Evolutionary conservation across 73 alveolate genomes (phyloP), one percentile per base, ranked within the genome.

Genomic region (Blepharisma japonicum): DNA sequence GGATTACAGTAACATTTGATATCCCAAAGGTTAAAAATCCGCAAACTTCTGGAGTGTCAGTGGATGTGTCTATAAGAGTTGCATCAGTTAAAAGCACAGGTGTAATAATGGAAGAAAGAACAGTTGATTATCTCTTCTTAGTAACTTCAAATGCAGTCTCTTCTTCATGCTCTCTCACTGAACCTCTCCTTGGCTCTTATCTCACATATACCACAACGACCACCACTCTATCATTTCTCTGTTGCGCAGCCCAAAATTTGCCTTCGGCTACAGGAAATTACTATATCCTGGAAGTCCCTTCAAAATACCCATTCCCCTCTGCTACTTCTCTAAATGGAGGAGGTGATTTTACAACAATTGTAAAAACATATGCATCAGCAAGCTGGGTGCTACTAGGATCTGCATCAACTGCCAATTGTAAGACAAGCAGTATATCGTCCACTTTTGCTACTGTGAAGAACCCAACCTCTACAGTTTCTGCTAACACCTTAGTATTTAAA

Each of bases 21-120:
- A n/a, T 61, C 47, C 18, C 74, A 5, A 61, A 39, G 5, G 23
- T 61, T 1, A 61, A 61, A 61, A 61, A 61, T 25, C 74, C 74
- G 0, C 23, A n/a, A 61, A 20, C 74, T 14, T 14, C 74, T 8
- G 74, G 74, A 20, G 14, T 14, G 2, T n/a, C 14, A 14, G 47
- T 61, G 3, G 2, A 61, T 18, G 74, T 61, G 11, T 61, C 74
- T 18, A 0, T 61, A 61, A 61, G 74, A 25, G 74, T 25, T 61
- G 42, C 42, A 32, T 61, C 14, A 8, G 23, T 61, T 20, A 18
- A 25, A 2, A 18, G 18, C 14, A 20, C 49, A 18, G 74, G 74
- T 25, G 11, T 61, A 9, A 25, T 61, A 14, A 25, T 9, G 23
- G 74, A 61, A 9, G 74, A 61, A 61, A 25, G 47, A 61, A 61